phyloP scores from a whole-genome alignment of 2,329 filamentous ascomycete genomes.

The Claviceps digitariae region DNA sequence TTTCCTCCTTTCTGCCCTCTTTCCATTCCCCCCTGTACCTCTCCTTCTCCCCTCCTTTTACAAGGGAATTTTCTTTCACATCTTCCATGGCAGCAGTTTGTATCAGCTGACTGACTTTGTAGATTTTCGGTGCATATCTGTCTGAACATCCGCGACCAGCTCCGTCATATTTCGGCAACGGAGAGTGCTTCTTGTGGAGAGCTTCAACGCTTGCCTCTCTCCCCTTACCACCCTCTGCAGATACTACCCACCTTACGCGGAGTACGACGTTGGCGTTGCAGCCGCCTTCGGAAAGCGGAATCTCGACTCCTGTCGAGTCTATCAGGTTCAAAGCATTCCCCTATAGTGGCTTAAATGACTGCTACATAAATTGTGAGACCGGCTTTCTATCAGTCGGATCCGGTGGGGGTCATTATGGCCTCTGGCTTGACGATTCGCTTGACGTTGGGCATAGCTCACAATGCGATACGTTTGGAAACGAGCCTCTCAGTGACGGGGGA shows the following conservation, averaged over 20 bases:
- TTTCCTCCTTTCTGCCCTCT: background rate
- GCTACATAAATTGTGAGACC: conserved; percentile 84
- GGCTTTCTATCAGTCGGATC: conserved; percentile 78
- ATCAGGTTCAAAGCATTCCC: conserved; percentile 96
- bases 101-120: background rate
- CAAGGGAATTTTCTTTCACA: background rate
- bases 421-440: conserved; percentile 83
- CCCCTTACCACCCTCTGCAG: conserved; percentile 36
- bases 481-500: conserved; percentile 83
- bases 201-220: conserved; percentile 44
- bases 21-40: background rate
- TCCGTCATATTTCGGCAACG: conserved; percentile 84
- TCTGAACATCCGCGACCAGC: conserved; percentile 74
- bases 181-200: conserved; percentile 72
- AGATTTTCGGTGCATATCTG: conserved; percentile 87
- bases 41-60: background rate
- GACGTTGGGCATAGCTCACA: conserved; percentile 71
- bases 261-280: conserved; percentile 22
- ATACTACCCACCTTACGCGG: conserved; percentile 34
- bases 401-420: conserved; percentile 76
- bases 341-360: conserved; percentile 92
- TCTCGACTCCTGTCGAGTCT: conserved; percentile 39
- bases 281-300: conserved; percentile 6
- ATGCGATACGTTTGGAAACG: conserved; percentile 90
- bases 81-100: background rate